Percentiles rank a stretch among this genome's conserved stretches.
These are phyloP conservation scores for Mortierella sp. DNA, from an alignment of 371 early-diverging fungal genomes.

Conservation along the genomic window DNA sequence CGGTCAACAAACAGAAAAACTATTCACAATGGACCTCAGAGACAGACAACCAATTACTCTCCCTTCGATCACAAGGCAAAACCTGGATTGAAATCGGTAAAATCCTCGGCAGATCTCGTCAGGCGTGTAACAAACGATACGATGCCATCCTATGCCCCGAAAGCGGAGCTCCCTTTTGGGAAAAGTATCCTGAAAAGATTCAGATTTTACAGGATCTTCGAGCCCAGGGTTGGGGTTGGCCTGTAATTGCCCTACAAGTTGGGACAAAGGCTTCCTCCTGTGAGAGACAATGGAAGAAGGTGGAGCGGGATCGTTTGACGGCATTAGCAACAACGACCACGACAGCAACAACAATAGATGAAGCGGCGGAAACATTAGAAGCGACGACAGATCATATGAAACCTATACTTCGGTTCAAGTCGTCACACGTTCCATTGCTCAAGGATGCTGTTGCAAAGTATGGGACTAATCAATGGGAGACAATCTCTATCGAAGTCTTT, in stretches of 20 bases:
- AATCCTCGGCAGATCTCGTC: slow-evolving; percentile 19
- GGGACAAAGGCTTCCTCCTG: slow-evolving; percentile 31
- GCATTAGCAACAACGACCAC: neutral
- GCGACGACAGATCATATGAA: neutral
- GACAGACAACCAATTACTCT: slow-evolving; percentile 14
- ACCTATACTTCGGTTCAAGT: slow-evolving; percentile 4
- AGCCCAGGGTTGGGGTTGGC: slow-evolving; percentile 25
- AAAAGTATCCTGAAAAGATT: slow-evolving; percentile 4
- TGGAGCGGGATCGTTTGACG: slow-evolving; percentile 1
- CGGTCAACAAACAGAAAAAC: slow-evolving; percentile 23
- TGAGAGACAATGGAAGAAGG: slow-evolving; percentile 26
- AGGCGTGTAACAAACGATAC: slow-evolving; percentile 40
- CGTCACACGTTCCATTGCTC: slow-evolving; percentile 5
- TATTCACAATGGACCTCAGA: slow-evolving; percentile 26
- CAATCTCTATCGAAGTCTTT: slow-evolving; percentile 16
- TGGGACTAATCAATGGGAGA: slow-evolving; percentile 32
- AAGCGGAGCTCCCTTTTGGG: slow-evolving; percentile 24
- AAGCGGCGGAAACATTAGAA: neutral
- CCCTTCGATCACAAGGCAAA: slow-evolving; percentile 24
- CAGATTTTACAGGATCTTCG: slow-evolving; percentile 6
- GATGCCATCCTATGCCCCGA: slow-evolving; percentile 27
- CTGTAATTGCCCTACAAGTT: slow-evolving; percentile 16
- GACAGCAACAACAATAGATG: neutral
- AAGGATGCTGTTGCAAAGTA: slow-evolving; percentile 19
- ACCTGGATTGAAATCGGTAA: slow-evolving; percentile 34